Percentiles rank a stretch among this genome's conserved stretches.
Conservation (phyloP, 2,329 filamentous ascomycete genomes). For the Septoria petroselini region DNA sequence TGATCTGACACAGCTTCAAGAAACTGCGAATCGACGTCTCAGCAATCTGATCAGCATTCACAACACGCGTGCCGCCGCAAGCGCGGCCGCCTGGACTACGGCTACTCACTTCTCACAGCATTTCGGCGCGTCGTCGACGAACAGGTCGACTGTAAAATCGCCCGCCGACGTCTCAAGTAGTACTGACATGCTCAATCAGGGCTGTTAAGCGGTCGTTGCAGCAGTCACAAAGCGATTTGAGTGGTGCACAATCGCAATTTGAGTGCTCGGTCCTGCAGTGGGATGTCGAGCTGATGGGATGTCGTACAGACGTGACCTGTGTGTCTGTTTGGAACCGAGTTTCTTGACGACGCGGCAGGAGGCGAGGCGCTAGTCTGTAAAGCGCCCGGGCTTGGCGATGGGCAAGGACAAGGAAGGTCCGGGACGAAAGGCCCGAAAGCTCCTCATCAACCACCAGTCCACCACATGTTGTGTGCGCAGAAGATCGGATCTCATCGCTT, state of each 20-base stretch:
- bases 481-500: no score
- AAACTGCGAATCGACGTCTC: constrained; percentile 64
- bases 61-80: constrained; percentile 27
- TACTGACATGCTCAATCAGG: constrained; percentile 68
- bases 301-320: no score
- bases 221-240: not conserved
- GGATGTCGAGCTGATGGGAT: not conserved
- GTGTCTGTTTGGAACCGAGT: no score
- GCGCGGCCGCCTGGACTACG: constrained; percentile 18
- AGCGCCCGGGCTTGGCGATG: no score
- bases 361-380: no score
- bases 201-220: not conserved
- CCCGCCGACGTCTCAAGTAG: constrained; percentile 88
- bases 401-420: no score
- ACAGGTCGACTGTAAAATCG: constrained; percentile 90
- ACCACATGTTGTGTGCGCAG: no score
- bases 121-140: constrained; percentile 83
- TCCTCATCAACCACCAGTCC: no score
- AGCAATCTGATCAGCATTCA: constrained; percentile 55
- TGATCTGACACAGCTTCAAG: constrained; percentile 96
- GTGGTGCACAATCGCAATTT: no score
- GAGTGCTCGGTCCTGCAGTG: no score
- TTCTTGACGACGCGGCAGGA: no score
- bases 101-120: constrained; percentile 85
- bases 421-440: no score